These are phyloP conservation scores for Beta vulgaris DNA, from an alignment of 148 eudicot genomes.

Conservation along the genomic window DNA sequence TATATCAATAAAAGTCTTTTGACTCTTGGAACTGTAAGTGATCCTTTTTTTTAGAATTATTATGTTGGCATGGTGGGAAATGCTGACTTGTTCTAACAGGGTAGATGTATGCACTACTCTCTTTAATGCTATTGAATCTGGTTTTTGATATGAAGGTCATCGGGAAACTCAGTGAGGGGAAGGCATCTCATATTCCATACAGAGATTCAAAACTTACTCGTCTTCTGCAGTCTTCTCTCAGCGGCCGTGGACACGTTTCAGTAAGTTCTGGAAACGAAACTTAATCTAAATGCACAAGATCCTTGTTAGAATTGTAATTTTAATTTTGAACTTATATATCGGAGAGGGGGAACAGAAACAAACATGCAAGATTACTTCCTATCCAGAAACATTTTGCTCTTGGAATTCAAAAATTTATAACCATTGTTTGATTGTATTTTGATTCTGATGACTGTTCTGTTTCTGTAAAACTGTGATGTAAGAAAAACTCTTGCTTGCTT, in stretches of 20 bases:
- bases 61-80: neutral
- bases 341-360: neutral
- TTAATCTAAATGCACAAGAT: neutral
- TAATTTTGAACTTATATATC: neutral
- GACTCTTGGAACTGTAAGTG: conserved; percentile 95
- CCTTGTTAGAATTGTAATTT: neutral
- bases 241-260: conserved; percentile 98
- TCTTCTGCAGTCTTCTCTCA: conserved; percentile 85
- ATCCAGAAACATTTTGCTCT: neutral
- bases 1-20: conserved; percentile 96
- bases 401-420: neutral
- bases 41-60: neutral
- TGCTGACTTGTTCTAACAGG: neutral
- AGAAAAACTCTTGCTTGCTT: neutral
- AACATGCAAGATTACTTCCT: neutral
- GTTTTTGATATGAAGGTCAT: conserved; percentile 57
- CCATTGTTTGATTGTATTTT: neutral
- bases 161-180: conserved; percentile 98
- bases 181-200: conserved; percentile 91
- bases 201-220: conserved; percentile 99
- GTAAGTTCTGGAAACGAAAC: conserved; percentile 35
- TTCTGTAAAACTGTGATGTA: neutral
- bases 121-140: conserved; percentile 8
- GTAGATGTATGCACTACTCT: neutral
- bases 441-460: neutral